Evolutionary conservation across 257 asterid genomes (phyloP), one percentile per base, ranked within the genome.

Genomic region (Galeopsis tetrahit): DNA sequence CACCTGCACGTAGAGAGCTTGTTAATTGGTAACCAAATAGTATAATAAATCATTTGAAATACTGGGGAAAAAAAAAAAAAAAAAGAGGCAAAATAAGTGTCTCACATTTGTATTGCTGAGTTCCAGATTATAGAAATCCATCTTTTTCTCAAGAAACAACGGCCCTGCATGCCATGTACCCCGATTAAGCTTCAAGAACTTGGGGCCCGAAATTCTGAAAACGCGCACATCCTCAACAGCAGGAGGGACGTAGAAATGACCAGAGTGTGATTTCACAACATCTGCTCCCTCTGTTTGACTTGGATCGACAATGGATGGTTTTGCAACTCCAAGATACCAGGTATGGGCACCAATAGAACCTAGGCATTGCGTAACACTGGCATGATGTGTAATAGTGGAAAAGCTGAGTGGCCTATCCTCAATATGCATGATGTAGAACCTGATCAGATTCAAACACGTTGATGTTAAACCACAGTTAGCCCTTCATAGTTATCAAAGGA

Each of bases 121-220:
- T 69, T 94, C 99, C 35, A 94, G 87, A 78, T 91, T 94, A 75
- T 91, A 94, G 79, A 94, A 94, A 59, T 94, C 97, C 95, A 91
- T 91, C 4, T 80, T 17, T 46, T 82, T 74, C 10, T 71, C 83
- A 31, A 67, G 78, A 69, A 91, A 94, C 85, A 94, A 69, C 0
- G 99, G 99, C 13, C 99, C 99, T 1, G 97, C 99, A 71, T 94
- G 99, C 99, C 97, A 94, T 9, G 99, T 91, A 57, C 95, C 97
- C 5, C 46, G 77, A 46, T 87, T 77, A 60, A 91, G 86, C 81
- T 89, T 91, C 85, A 89, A 53, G 67, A 94, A 91, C 89, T 88
- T 94, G 60, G 97, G 78, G 10, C 99, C 99, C 34, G 93, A 86
- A 68, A 94, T 75, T 81, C 82, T 85, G 56, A 94, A 94, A 76